Evolutionary conservation across 1,284 basidiomycete species (phyloP).

Genomic region (Volvariella surrecta): DNA sequence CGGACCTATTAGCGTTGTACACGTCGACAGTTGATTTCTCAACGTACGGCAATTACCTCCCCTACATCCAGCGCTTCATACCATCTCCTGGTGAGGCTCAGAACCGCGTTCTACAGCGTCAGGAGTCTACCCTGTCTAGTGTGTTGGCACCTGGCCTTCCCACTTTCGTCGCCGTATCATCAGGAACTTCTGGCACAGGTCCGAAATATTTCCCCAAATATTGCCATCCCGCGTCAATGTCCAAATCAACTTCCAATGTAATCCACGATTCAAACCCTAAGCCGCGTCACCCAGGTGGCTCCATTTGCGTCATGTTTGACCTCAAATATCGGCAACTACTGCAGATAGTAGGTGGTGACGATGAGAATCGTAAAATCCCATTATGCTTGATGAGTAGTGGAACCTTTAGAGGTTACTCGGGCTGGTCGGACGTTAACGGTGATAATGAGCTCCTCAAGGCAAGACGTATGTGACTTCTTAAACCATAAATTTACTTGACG

Average conservation of each 20-base stretch:
- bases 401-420: constrained; percentile 3
- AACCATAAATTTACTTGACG: too few species aligned
- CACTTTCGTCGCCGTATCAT: constrained; percentile 12
- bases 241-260: constrained; percentile 3
- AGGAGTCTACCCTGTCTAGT: neutral
- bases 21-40: too few species aligned
- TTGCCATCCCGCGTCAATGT: constrained; percentile 5
- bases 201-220: constrained; percentile 14
- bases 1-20: too few species aligned
- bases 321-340: constrained; percentile 7
- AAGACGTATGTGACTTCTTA: constrained; percentile 2
- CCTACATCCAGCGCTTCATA: too few species aligned
- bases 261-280: neutral
- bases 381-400: constrained; percentile 7
- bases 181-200: constrained; percentile 12
- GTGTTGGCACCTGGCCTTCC: constrained; percentile 13
- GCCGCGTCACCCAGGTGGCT: neutral
- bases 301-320: constrained; percentile 8
- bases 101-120: too few species aligned
- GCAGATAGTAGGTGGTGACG: constrained; percentile 4
- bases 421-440: constrained; percentile 6
- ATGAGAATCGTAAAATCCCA: constrained; percentile 5
- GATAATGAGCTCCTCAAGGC: constrained; percentile 5
- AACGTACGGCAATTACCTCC: too few species aligned
- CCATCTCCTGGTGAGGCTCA: too few species aligned